These are phyloP conservation scores for Amaranthus tricolor DNA, from an alignment of 179 eudicot species.

Conservation along the genomic window DNA sequence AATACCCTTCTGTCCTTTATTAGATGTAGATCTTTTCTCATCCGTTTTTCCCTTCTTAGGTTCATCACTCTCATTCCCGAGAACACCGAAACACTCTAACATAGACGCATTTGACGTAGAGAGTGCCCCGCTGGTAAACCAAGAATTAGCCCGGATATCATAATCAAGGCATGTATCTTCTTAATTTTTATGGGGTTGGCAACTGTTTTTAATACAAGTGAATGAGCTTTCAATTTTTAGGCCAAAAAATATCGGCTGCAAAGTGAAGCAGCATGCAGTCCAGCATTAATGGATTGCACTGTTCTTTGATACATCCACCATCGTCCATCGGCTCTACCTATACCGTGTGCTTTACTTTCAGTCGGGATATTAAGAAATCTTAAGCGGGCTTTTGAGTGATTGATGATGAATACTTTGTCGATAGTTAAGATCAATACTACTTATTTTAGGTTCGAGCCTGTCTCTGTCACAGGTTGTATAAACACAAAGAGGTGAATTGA, in stretches of 20 bases:
- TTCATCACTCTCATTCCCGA: constrained; percentile 27
- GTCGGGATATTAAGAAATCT: background rate
- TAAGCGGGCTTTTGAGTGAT: constrained; percentile 14
- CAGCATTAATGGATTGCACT: constrained; percentile 3
- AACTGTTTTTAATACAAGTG: background rate
- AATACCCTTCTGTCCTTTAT: background rate
- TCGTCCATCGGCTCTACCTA: background rate
- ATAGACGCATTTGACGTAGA: constrained; percentile 43
- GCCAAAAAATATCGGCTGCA: background rate
- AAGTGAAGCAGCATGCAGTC: constrained; percentile 7
- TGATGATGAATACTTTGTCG: constrained; percentile 18
- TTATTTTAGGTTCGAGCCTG: background rate
- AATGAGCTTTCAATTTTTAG: background rate
- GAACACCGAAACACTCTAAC: constrained; percentile 39
- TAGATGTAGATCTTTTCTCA: background rate
- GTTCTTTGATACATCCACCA: constrained; percentile 1
- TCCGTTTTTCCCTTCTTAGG: constrained; percentile 23
- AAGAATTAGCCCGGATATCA: constrained; percentile 33
- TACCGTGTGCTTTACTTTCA: constrained; percentile 17
- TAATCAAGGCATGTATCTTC: background rate
- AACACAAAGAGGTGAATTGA: constrained; percentile 5
- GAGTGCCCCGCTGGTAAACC: constrained; percentile 48
- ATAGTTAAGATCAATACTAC: constrained; percentile 8
- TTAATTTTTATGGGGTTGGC: background rate
- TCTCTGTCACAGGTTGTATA: constrained; percentile 2